Base-by-base conservation (phyloP, 2,329 filamentous ascomycete species). In the Ceratocystiopsis sp. region DNA sequence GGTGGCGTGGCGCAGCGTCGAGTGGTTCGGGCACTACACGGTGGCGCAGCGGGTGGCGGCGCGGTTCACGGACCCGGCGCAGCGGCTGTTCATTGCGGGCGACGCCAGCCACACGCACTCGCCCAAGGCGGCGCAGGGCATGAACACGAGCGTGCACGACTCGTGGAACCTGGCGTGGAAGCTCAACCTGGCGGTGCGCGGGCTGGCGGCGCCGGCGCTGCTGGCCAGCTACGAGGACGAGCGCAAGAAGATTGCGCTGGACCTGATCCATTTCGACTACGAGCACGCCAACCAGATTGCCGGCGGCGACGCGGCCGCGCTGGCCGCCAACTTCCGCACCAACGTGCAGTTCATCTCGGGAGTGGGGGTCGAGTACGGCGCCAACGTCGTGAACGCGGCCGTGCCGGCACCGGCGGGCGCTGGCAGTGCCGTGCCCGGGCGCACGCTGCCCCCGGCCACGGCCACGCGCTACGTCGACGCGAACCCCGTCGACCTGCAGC, bases 381-480 rank as follows among this genome's bases (percentile, higher is more conserved):
- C 64, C 50, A 74, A 68, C 47, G 52, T 59, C 29, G 58, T 74
- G 48, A 74, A 73, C 55, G 14, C 18, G n/a, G 37, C 40, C 6
- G 62, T 29, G 8, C 16, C 16, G 11, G 63, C 61, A 6, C 57
- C 21, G 57, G 61, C 40, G n/a, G n/a, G n/a, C n/a, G n/a, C n/a
- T n/a, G n/a, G n/a, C n/a, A n/a, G n/a, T n/a, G 65, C 67, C 16
- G 52, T 49, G 15, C 51, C 68, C 69, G 2, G 71, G 71, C 5
- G 65, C 43, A 62, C 69, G 12, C 64, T 82, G 14, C 70, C 76
- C 2, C 81, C 81, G 2, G 76, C 77, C 29, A 80, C 73, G 57
- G 79, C 78, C 17, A 82, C 78, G 0, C 71, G 82, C 35, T 85
- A 80, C 54, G 71, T 85, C 42, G 82, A 87, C 57, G 77, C 80